Conservation (phyloP, 148 eudicot species). For the Amaranthus palmeri region DNA sequence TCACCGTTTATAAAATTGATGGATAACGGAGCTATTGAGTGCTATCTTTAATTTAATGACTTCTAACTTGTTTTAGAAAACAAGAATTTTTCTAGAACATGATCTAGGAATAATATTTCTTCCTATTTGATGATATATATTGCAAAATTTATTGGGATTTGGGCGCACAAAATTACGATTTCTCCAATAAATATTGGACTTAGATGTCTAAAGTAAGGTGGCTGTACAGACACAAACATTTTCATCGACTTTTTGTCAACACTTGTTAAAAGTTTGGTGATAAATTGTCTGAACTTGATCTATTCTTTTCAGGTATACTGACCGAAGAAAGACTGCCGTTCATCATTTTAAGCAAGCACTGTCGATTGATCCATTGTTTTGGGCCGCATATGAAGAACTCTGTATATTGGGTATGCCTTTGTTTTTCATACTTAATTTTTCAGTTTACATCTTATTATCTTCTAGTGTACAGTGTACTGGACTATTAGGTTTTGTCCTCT, state of each 20-base stretch:
- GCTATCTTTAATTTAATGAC: too few species aligned
- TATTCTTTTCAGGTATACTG: constrained; percentile 69
- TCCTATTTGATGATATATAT: too few species aligned
- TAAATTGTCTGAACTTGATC: not conserved
- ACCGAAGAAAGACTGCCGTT: constrained; percentile 66
- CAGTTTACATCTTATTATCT: not conserved
- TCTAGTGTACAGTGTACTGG: not conserved
- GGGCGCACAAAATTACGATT: too few species aligned
- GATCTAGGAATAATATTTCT: too few species aligned
- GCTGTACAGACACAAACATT: too few species aligned
- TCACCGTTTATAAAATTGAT: too few species aligned
- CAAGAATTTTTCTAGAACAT: too few species aligned
- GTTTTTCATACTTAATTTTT: not conserved
- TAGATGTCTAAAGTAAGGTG: too few species aligned
- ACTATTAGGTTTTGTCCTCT: constrained; percentile 4
- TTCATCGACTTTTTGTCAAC: not conserved
- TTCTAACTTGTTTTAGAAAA: too few species aligned
- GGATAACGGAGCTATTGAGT: too few species aligned
- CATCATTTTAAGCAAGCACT: constrained; percentile 93
- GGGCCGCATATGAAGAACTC: constrained; percentile 97
- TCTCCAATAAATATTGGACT: too few species aligned
- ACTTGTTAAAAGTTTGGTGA: not conserved
- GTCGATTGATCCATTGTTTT: constrained; percentile 76
- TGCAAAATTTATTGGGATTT: too few species aligned
- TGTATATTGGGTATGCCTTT: constrained; percentile 68